A percentile compares a stretch with the other conserved stretches of the same genome.
These are phyloP conservation scores for Salix viminalis DNA, from an alignment of 345 rosid species.

Conservation along the genomic window DNA sequence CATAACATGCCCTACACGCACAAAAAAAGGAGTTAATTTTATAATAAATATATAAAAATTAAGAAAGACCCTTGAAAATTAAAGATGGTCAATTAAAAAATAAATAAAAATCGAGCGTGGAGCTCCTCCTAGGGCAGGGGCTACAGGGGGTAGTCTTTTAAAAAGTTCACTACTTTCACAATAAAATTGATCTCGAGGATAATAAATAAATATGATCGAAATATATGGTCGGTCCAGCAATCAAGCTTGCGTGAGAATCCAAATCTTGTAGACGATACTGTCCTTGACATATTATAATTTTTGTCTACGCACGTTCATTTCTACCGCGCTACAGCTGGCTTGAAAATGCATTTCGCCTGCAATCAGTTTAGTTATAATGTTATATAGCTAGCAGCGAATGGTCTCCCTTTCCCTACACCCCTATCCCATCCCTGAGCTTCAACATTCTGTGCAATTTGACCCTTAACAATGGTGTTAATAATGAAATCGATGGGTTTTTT, in stretches of 20 bases:
- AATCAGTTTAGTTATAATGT: neutral
- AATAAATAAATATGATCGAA: conserved; percentile 6
- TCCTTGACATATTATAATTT: neutral
- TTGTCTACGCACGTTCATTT: neutral
- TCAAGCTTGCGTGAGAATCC: conserved; percentile 28
- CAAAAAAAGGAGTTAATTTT: too few species aligned
- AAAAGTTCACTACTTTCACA: conserved; percentile 11
- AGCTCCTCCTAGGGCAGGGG: neutral
- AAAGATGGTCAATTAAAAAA: neutral
- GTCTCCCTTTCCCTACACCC: too few species aligned
- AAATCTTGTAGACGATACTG: conserved; percentile 17
- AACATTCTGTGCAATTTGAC: neutral
- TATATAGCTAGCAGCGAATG: too few species aligned
- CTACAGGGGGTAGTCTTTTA: conserved; percentile 24
- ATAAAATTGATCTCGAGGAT: neutral
- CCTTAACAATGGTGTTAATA: too few species aligned
- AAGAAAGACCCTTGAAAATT: neutral
- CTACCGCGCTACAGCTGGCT: conserved; percentile 13
- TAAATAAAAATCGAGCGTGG: neutral
- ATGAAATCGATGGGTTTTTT: too few species aligned
- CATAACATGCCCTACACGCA: too few species aligned
- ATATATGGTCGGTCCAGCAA: conserved; percentile 31
- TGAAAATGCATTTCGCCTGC: too few species aligned
- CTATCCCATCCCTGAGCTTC: neutral
- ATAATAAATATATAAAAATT: too few species aligned